Evolutionary conservation across 805 yeast species (phyloP), one percentile per base, ranked within the genome.

Genomic region (Clavispora asparagi): DNA sequence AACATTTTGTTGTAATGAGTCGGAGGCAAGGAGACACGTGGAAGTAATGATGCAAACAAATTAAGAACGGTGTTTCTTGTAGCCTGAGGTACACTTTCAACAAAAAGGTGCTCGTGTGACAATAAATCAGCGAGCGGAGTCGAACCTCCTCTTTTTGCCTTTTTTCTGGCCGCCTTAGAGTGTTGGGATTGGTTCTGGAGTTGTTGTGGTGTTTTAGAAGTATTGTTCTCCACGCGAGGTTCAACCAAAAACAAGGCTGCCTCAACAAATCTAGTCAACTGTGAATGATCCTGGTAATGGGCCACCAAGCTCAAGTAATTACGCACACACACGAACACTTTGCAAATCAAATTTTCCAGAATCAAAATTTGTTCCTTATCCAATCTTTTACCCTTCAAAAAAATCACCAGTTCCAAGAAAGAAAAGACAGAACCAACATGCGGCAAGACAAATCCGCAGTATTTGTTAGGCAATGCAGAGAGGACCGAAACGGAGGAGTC

Each of bases 91-190:
- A 79, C 72, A 9, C 66, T 62, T 8, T 64, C 57, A 27, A 62
- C 60, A 55, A 85, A 85, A 44, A 79, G 68, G 44, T 78, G 81
- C 40, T 82, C 72, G 60, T 85, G 87, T 0, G 90, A 81, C 40
- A 84, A 68, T 28, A 85, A 59, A 64, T 86, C 95, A 8, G 91
- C 77, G 50, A 83, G 64, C 4, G 89, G 81, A 26, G 72, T 70
- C 0, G 78, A 52, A 14, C 63, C 64, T 33, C 64, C 63, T 40
- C 59, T 63, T 51, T 73, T 77, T 55, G 72, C 73, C 56, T 68
- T 76, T 43, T 73, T 53, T 61, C 45, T 59, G 64, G 53, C 50
- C 1, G 55, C 31, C 19, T 50, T 52, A 3, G 55, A 49, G 23
- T 52, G 53, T 16, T 40, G 37, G 12, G 52, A 44, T 13, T 42